Evolutionary conservation across 768 basidiomycete species (phyloP), one percentile per base, ranked within the genome.

Genomic region (Sporobolomyces roseus): DNA sequence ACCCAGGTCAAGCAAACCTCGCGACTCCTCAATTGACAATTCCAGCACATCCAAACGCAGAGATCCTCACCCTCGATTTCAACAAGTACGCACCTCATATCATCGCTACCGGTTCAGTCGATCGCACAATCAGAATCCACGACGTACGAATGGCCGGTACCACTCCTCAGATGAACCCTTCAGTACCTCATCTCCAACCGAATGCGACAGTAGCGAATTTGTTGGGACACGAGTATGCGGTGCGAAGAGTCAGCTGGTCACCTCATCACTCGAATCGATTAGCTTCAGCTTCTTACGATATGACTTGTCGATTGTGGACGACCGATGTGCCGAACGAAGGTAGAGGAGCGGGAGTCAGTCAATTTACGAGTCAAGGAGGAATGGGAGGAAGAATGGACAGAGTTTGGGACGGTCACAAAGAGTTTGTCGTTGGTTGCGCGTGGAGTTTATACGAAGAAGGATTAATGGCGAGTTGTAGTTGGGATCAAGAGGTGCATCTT

Each of bases 371-470:
- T 81, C 86, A 14, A 74, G 78, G 2, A 78, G 82, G 30, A 81
- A 82, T 30, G 80, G 79, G 29, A 80, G 83, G 61, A 78, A 82
- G 3, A 88, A 64, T 75, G 27, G 77, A 88, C 66, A 78, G 86
- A 67, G 87, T 92, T 38, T 88, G 96, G 76, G 88, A 91, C 76
- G 81, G 86, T 9, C 94, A 98, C 77, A 93, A 90, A 2, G 94
- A 98, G 80, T 97, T 98, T 78, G 91, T 94, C 29, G 89, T 89
- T 48, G 93, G 91, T 0, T 88, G 89, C 75, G 83, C 84, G 53
- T 96, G 93, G 93, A 91, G 90, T n/a, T 78, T 96, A 74, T 93
- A 86, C 71, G 91, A 96, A 54, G 87, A 90, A 75, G 90, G 90
- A 1, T 77, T 92, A 23, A 76, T 98, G 53, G 92, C 90, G 46